Percentiles rank a stretch among this genome's conserved stretches.
Evolutionary conservation across 176 grass and related monocot species (phyloP).

Genomic region (Zoysia pacifica): DNA sequence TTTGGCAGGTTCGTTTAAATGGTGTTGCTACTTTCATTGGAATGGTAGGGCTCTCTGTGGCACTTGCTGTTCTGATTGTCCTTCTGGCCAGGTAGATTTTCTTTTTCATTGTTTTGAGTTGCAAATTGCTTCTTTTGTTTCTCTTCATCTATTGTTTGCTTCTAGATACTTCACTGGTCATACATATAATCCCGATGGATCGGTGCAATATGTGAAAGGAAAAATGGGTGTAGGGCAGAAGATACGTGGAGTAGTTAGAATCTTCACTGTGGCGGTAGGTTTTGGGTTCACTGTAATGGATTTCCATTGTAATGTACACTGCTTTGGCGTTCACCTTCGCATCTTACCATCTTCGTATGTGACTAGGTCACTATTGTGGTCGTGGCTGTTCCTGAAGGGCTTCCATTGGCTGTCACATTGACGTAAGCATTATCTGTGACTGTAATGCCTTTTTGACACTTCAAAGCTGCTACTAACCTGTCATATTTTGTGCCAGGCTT

Average conservation of each 20-base stretch:
- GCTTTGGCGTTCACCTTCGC: slow-evolving; percentile 15
- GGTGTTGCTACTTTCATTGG: slow-evolving; percentile 95
- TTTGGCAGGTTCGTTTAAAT: slow-evolving; percentile 83
- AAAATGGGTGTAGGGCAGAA: slow-evolving; percentile 66
- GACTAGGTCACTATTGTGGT: slow-evolving; percentile 89
- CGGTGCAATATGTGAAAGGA: slow-evolving; percentile 86
- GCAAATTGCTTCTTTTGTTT: slow-evolving; percentile 11
- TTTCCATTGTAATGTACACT: background rate
- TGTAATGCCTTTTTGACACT: background rate
- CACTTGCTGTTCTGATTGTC: slow-evolving; percentile 66
- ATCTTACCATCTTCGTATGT: slow-evolving; percentile 32
- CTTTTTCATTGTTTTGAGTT: background rate
- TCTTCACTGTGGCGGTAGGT: slow-evolving; percentile 92
- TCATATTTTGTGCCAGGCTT: slow-evolving; percentile 55
- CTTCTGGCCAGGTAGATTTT: slow-evolving; percentile 71
- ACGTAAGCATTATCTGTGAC: slow-evolving; percentile 58
- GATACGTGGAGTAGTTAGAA: slow-evolving; percentile 68
- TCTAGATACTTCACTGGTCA: slow-evolving; percentile 91
- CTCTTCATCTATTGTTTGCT: slow-evolving; percentile 16
- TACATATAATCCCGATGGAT: slow-evolving; percentile 75
- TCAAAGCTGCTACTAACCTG: slow-evolving; percentile 11
- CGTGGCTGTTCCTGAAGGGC: slow-evolving; percentile 89
- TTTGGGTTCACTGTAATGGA: slow-evolving; percentile 1
- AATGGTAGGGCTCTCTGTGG: slow-evolving; percentile 79
- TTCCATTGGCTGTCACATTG: slow-evolving; percentile 96